These are phyloP conservation scores for Blastomyces gilchristii DNA, from an alignment of 2,329 filamentous ascomycete species.

Conservation along the genomic window DNA sequence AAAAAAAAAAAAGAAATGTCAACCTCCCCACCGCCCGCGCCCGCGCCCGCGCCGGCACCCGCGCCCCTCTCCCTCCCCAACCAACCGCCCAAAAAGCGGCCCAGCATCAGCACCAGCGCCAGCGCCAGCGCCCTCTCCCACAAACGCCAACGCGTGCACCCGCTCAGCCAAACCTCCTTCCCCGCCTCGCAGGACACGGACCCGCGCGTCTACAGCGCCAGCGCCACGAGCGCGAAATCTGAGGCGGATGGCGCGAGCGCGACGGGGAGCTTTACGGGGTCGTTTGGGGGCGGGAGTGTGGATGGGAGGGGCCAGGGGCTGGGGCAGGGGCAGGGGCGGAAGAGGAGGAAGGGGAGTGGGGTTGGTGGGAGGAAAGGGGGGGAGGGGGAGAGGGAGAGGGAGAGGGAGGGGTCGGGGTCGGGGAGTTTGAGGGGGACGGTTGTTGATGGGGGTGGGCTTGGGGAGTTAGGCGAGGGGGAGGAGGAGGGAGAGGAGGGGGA, in stretches of 20 bases:
- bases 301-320: slow-evolving; percentile 26
- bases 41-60: no score
- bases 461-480: slow-evolving; percentile 19
- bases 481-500: slow-evolving; percentile 22
- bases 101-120: slow-evolving; percentile 12
- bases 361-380: slow-evolving; percentile 26
- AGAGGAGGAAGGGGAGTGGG: slow-evolving; percentile 26
- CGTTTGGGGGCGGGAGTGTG: slow-evolving; percentile 30
- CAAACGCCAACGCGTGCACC: slow-evolving; percentile 31
- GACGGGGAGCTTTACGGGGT: slow-evolving; percentile 35
- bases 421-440: slow-evolving; percentile 22
- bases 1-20: slow-evolving; percentile 7
- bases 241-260: slow-evolving; percentile 30
- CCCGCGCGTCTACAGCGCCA: slow-evolving; percentile 22
- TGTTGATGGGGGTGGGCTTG: slow-evolving; percentile 24
- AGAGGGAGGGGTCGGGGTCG: slow-evolving; percentile 21
- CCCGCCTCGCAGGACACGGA: slow-evolving; percentile 27
- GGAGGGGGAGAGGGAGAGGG: slow-evolving; percentile 28
- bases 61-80: slow-evolving; percentile 13
- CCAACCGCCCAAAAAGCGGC: slow-evolving; percentile 14
- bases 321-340: no score
- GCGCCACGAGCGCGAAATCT: slow-evolving; percentile 10
- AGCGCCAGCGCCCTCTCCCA: slow-evolving; percentile 19
- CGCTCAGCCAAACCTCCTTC: slow-evolving; percentile 40
- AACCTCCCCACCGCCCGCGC: slow-evolving; percentile 14